Conservation (phyloP, 2,329 filamentous ascomycete genomes). For the Penicillium polonicum region DNA sequence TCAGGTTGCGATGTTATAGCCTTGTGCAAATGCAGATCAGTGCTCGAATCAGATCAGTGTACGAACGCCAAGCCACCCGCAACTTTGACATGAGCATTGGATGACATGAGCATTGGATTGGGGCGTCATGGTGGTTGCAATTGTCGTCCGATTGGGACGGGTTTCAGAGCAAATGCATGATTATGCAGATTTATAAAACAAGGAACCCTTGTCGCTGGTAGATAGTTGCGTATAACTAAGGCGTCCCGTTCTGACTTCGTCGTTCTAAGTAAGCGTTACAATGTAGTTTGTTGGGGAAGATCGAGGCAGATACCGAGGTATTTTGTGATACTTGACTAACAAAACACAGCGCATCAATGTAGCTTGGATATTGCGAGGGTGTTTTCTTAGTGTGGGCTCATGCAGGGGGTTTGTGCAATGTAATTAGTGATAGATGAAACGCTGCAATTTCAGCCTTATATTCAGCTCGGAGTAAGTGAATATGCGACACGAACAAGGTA, state of each 20-base stretch:
- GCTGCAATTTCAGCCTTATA: neutral
- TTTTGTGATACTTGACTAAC: neutral
- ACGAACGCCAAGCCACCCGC: neutral
- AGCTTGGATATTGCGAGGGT: neutral
- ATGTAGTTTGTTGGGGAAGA: neutral
- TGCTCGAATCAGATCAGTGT: neutral
- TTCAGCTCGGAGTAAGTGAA: neutral
- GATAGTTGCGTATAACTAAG: neutral
- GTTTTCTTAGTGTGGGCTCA: too few relatives aligned
- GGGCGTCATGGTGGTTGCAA: neutral
- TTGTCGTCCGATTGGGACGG: neutral
- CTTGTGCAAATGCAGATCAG: neutral
- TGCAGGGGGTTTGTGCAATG: too few relatives aligned
- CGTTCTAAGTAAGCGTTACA: neutral
- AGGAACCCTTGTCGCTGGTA: neutral
- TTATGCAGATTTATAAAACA: neutral
- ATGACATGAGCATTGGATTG: neutral
- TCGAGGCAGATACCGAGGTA: neutral
- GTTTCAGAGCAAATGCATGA: neutral
- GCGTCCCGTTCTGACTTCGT: neutral
- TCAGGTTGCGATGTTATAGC: neutral
- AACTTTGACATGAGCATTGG: neutral
- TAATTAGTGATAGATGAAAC: too few relatives aligned
- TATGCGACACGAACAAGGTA: neutral
- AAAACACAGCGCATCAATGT: neutral